Base-by-base conservation (phyloP, 2,329 filamentous ascomycete species). In the Cytospora schulzeri region DNA sequence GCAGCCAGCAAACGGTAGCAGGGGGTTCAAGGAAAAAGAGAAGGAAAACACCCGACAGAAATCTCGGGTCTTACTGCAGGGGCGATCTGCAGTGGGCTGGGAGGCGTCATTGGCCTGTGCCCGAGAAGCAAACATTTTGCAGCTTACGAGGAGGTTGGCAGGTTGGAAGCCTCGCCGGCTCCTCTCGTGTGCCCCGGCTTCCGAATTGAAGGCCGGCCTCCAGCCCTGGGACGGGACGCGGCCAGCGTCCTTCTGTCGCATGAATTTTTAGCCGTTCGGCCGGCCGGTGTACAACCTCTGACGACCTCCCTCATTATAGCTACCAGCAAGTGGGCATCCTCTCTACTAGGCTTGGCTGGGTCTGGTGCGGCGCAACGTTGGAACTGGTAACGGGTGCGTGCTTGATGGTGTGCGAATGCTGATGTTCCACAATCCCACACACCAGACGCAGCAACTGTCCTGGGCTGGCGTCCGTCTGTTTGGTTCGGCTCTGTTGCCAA, bases 401-500 rank as follows among this genome's bases (percentile, higher is more conserved):
- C 45, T 14, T 24, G 45, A 48, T 24, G 45, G 45, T 24, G 45
- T 48, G n/a, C n/a, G 22, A n/a, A 48, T 48, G 45, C 45, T 48
- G n/a, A n/a, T 48, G 45, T 48, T 11, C 17, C 45, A 24, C 45
- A 48, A 48, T 31, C n/a, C 45, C 11, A 48, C 45, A 24, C 45
- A 14, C 45, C n/a, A 48, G n/a, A 24, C 9, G 12, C 17, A 22
- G 15, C 45, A n/a, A 48, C 45, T 22, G 45, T 48, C n/a, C 1
- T 48, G n/a, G n/a, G 29, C 29, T 56, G 38, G 52, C 60, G 41
- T 54, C 52, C 22, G 52, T 50, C 8, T 51, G 38, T 56, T 62
- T 56, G 52, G 28, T 22, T 62, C 60, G 60, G 60, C 22, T 51
- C 52, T 45, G 60, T 22, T 50, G 52, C 60, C 60, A 62, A 62